Evolutionary conservation across 2,329 filamentous ascomycete species (phyloP).

Genomic region (Didymella segeticola): DNA sequence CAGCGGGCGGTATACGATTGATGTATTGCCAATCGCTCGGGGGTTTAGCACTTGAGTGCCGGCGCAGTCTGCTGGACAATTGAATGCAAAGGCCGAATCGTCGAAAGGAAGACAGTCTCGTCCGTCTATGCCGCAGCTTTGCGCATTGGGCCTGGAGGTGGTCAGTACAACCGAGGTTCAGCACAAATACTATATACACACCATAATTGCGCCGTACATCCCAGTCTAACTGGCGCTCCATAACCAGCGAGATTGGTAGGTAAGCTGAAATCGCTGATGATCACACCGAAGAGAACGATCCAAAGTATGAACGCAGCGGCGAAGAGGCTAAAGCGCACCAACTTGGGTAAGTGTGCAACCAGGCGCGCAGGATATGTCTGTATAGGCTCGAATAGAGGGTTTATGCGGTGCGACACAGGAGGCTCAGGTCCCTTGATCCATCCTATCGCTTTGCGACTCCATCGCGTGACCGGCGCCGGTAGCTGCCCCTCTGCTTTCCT

Average conservation of each 20-base stretch:
- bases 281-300: slow-evolving; percentile 71
- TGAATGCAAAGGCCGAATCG: slow-evolving; percentile 59
- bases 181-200: slow-evolving; percentile 32
- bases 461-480: slow-evolving; percentile 27
- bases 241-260: slow-evolving; percentile 69
- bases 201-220: slow-evolving; percentile 75
- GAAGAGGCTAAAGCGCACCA: slow-evolving; percentile 63
- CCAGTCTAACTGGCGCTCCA: slow-evolving; percentile 69
- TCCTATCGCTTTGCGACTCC: slow-evolving; percentile 35
- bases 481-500: neutral
- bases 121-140: slow-evolving; percentile 60
- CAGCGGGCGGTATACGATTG: slow-evolving; percentile 68
- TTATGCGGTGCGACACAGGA: slow-evolving; percentile 52
- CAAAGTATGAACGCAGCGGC: slow-evolving; percentile 67
- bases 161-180: slow-evolving; percentile 5
- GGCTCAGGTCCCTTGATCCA: slow-evolving; percentile 57
- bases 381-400: slow-evolving; percentile 65
- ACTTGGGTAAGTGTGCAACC: slow-evolving; percentile 64
- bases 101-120: slow-evolving; percentile 63
- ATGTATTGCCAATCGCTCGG: slow-evolving; percentile 62
- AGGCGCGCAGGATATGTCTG: slow-evolving; percentile 71
- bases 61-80: slow-evolving; percentile 63
- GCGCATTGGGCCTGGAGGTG: slow-evolving; percentile 36
- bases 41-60: slow-evolving; percentile 57
- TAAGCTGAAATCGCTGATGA: slow-evolving; percentile 67